These are phyloP conservation scores for Coelastrella sp. DNA, from an alignment of 139 green algal species.

Conservation along the genomic window DNA sequence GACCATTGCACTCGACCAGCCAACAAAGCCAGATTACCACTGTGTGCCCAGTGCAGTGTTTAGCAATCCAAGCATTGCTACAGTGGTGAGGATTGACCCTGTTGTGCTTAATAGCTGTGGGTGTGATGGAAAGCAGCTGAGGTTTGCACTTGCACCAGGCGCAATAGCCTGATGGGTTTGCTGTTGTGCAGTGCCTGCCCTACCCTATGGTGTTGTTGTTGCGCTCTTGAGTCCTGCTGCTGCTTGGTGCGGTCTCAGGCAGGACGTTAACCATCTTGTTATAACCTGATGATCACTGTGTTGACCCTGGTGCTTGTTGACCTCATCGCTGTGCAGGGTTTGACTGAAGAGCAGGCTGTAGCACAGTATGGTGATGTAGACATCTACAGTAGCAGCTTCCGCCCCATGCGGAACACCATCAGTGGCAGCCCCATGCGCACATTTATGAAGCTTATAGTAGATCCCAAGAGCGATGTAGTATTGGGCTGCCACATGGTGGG, in stretches of 20 bases:
- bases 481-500: slow-evolving; percentile 97
- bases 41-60: slow-evolving; percentile 87
- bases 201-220: too few species aligned
- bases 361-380: slow-evolving; percentile 82
- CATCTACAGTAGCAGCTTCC: slow-evolving; percentile 93
- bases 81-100: slow-evolving; percentile 69
- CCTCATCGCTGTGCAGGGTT: slow-evolving; percentile 59
- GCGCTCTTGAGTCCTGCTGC: too few species aligned
- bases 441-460: slow-evolving; percentile 96
- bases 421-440: slow-evolving; percentile 81
- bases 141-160: too few species aligned
- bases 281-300: too few species aligned
- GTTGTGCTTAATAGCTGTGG: background rate
- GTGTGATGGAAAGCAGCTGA: too few species aligned
- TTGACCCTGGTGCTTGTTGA: too few species aligned
- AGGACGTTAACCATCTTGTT: too few species aligned
- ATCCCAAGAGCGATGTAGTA: slow-evolving; percentile 81
- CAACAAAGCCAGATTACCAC: slow-evolving; percentile 88
- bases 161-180: too few species aligned
- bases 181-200: too few species aligned
- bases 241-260: too few species aligned
- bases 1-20: slow-evolving; percentile 83
- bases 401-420: slow-evolving; percentile 96
- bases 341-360: slow-evolving; percentile 91
- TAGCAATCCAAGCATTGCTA: slow-evolving; percentile 89